A percentile compares a stretch with the other conserved stretches of the same genome.
These are phyloP conservation scores for Plantago ovata DNA, from an alignment of 257 asterid species.

Conservation along the genomic window DNA sequence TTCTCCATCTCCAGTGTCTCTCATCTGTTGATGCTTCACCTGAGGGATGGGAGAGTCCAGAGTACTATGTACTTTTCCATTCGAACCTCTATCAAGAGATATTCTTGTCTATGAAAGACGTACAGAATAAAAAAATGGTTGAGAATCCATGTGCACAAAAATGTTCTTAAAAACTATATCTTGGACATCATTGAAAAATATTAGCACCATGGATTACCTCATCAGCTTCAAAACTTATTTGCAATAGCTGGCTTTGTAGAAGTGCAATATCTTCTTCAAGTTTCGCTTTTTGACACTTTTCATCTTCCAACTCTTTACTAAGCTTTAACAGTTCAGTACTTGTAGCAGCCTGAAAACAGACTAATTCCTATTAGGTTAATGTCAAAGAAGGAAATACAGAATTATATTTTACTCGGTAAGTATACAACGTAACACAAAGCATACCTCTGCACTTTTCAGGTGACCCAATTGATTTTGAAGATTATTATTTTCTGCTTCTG, in stretches of 20 bases:
- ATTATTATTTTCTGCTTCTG: constrained; percentile 56
- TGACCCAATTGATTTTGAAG: constrained; percentile 51
- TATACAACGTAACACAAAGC: constrained; percentile 13
- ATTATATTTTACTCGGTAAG: constrained; percentile 10
- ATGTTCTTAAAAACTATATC: neutral
- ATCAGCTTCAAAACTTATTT: constrained; percentile 77
- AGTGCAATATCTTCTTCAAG: constrained; percentile 65
- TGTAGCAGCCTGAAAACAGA: constrained; percentile 45
- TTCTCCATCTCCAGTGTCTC: constrained; percentile 60
- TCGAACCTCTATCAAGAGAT: constrained; percentile 50
- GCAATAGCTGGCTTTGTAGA: constrained; percentile 61
- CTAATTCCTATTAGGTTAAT: constrained; percentile 22
- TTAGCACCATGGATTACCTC: constrained; percentile 46
- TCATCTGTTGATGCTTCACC: constrained; percentile 40
- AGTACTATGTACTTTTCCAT: constrained; percentile 30
- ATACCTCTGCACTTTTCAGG: constrained; percentile 67
- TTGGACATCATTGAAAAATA: neutral
- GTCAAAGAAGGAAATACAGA: constrained; percentile 6
- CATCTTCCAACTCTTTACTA: constrained; percentile 66
- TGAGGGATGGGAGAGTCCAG: constrained; percentile 50
- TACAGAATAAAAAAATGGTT: neutral
- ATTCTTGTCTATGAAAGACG: constrained; percentile 53
- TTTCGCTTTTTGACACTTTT: constrained; percentile 46
- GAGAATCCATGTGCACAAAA: neutral
- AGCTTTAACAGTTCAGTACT: constrained; percentile 60